Evolutionary conservation across 495 filamentous ascomycete species (phyloP).

Genomic region (Umbilicaria muhlenbergii): DNA sequence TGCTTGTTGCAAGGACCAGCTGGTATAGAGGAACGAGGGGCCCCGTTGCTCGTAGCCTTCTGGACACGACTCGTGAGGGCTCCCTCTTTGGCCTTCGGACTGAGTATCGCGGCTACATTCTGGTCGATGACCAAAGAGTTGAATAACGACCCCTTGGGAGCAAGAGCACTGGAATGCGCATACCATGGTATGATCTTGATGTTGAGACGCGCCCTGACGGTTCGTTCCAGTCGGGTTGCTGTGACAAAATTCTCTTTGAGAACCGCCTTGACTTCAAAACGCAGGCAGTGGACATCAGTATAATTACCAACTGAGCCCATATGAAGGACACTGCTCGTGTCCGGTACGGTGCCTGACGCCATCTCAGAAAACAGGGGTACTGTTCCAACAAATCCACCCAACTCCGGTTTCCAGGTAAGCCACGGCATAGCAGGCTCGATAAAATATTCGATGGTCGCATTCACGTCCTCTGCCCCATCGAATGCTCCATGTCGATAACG

Average conservation of each 20-base stretch:
- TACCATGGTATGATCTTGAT: conserved; percentile 6
- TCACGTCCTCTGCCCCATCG: neutral
- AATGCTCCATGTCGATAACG: conserved; percentile 5
- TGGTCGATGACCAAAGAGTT: neutral
- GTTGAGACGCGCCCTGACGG: conserved; percentile 4
- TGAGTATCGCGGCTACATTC: neutral
- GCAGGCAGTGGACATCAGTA: neutral
- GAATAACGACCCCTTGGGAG: neutral
- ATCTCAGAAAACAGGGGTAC: conserved; percentile 6
- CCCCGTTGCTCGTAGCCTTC: neutral
- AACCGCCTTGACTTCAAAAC: conserved; percentile 6
- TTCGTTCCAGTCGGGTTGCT: conserved; percentile 2
- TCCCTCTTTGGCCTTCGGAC: too few species aligned
- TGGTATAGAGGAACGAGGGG: neutral
- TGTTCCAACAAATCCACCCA: conserved; percentile 8
- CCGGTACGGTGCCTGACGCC: neutral
- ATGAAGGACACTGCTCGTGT: neutral
- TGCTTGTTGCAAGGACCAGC: too few species aligned
- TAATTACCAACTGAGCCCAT: neutral
- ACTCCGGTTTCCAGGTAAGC: conserved; percentile 8
- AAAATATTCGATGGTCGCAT: conserved; percentile 2
- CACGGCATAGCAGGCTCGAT: conserved; percentile 6
- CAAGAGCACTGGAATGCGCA: neutral
- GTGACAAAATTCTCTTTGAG: neutral
- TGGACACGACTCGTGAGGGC: neutral